Conservation (phyloP, 345 rosid species). For the Odontarrhena argentea region DNA sequence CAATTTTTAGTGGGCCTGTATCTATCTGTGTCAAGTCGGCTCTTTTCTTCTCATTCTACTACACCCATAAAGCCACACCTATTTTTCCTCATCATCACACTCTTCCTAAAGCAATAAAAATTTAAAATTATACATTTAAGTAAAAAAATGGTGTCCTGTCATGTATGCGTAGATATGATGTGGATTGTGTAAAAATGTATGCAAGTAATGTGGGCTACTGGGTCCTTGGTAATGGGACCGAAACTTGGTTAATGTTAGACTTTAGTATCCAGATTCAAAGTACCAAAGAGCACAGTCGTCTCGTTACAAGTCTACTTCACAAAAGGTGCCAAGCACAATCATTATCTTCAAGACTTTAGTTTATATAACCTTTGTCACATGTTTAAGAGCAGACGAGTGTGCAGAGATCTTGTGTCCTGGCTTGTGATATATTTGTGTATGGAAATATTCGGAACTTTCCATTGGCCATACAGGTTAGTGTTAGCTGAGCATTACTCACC, state of each 20-base stretch:
- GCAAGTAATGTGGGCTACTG: slow-evolving; percentile 30
- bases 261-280: slow-evolving; percentile 31
- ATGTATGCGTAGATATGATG: slow-evolving; percentile 43
- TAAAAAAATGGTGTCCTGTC: slow-evolving; percentile 14
- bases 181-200: slow-evolving; percentile 31
- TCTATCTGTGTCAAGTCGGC: slow-evolving; percentile 36
- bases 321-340: background rate
- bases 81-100: slow-evolving; percentile 34
- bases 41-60: slow-evolving; percentile 35
- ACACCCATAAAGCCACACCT: slow-evolving; percentile 39
- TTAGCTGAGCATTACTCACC: slow-evolving; percentile 56
- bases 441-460: slow-evolving; percentile 70
- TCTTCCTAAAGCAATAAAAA: background rate
- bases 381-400: slow-evolving; percentile 63
- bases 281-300: slow-evolving; percentile 24
- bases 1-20: slow-evolving; percentile 35
- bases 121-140: slow-evolving; percentile 10
- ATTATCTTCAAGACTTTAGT: background rate
- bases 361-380: slow-evolving; percentile 13
- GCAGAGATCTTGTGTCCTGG: slow-evolving; percentile 71
- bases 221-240: slow-evolving; percentile 26
- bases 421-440: slow-evolving; percentile 58
- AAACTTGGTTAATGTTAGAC: slow-evolving; percentile 22
- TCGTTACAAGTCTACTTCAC: slow-evolving; percentile 14
- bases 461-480: slow-evolving; percentile 68